Percentiles rank a stretch among this genome's conserved stretches.
Evolutionary conservation across 805 yeast species (phyloP).

Genomic region (Danielozyma ontarioensis): DNA sequence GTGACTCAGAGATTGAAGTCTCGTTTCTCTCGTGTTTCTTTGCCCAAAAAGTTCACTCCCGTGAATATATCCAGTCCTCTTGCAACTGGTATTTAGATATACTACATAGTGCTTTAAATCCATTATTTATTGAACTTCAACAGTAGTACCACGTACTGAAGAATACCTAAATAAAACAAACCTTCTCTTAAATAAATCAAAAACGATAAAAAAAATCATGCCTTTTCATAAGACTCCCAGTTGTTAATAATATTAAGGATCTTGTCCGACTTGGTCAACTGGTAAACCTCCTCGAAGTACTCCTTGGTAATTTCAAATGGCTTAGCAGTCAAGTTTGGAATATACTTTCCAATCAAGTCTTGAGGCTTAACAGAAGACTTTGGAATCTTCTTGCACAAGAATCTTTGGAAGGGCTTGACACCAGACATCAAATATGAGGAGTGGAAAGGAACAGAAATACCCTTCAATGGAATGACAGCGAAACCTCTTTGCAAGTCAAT

Average conservation of each 20-base stretch:
- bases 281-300: slow-evolving; percentile 93
- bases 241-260: slow-evolving; percentile 86
- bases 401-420: slow-evolving; percentile 98
- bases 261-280: slow-evolving; percentile 85
- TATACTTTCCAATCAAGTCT: slow-evolving; percentile 88
- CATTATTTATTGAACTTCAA: background rate
- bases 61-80: slow-evolving; percentile 78
- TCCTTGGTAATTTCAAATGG: slow-evolving; percentile 96
- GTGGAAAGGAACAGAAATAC: slow-evolving; percentile 99
- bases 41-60: slow-evolving; percentile 90
- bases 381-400: slow-evolving; percentile 92
- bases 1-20: slow-evolving; percentile 76
- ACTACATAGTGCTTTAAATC: slow-evolving; percentile 1
- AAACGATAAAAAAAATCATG: slow-evolving; percentile 20
- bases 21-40: slow-evolving; percentile 77
- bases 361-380: slow-evolving; percentile 94
- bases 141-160: slow-evolving; percentile 8
- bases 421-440: slow-evolving; percentile 97
- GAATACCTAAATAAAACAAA: slow-evolving; percentile 1
- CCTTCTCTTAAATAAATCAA: slow-evolving; percentile 1
- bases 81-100: slow-evolving; percentile 11
- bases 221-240: slow-evolving; percentile 81
- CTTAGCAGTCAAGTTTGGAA: slow-evolving; percentile 97
- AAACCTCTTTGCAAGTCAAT: slow-evolving; percentile 96
- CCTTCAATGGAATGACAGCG: slow-evolving; percentile 96